Evolutionary conservation across 768 basidiomycete species (phyloP).

Genomic region (Boletales sp.): DNA sequence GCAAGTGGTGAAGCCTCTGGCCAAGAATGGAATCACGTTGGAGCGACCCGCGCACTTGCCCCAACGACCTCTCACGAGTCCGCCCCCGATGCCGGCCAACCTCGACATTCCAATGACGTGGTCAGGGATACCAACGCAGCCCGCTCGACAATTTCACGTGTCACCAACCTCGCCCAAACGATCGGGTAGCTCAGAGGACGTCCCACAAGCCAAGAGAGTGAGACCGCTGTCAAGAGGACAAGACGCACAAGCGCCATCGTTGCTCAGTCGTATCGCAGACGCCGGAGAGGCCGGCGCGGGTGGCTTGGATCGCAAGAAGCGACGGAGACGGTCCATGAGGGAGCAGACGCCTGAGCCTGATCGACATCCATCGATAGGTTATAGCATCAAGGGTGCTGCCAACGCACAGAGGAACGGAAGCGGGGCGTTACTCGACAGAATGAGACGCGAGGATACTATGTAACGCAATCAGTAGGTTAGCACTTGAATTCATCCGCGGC

Average conservation of each 20-base stretch:
- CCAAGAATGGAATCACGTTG: slow-evolving; percentile 11
- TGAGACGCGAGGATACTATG: slow-evolving; percentile 22
- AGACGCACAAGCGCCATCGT: slow-evolving; percentile 33
- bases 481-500: too few species aligned
- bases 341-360: slow-evolving; percentile 27
- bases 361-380: slow-evolving; percentile 39
- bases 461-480: slow-evolving; percentile 21
- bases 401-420: slow-evolving; percentile 23
- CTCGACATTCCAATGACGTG: slow-evolving; percentile 14
- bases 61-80: slow-evolving; percentile 13
- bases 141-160: slow-evolving; percentile 2
- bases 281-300: slow-evolving; percentile 14
- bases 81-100: slow-evolving; percentile 11
- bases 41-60: slow-evolving; percentile 29
- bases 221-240: slow-evolving; percentile 26
- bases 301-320: slow-evolving; percentile 20
- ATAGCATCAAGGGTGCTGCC: slow-evolving; percentile 56
- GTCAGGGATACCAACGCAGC: slow-evolving; percentile 6
- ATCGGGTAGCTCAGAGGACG: slow-evolving; percentile 28
- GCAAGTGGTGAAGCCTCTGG: slow-evolving; percentile 8
- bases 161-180: slow-evolving; percentile 23
- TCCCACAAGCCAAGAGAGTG: slow-evolving; percentile 34
- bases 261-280: slow-evolving; percentile 42
- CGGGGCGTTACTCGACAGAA: slow-evolving; percentile 33
- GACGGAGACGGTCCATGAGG: slow-evolving; percentile 12